Evolutionary conservation across 176 grass and related monocot species (phyloP).

Genomic region (Oryza australiensis): DNA sequence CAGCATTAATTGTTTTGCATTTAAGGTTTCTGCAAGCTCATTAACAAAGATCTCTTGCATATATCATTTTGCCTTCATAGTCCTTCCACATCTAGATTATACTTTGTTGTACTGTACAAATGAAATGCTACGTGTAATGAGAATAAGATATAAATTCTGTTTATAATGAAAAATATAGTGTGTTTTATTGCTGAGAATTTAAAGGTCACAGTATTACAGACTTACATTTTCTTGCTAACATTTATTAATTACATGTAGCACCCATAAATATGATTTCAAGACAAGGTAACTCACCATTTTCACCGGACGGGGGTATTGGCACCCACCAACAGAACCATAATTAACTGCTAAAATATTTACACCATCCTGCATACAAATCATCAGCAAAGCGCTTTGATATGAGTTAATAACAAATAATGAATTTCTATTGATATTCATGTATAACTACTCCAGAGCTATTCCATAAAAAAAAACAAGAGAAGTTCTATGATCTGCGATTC

Average conservation of each 20-base stretch:
- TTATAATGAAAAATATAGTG: not conserved
- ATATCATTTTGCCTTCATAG: not conserved
- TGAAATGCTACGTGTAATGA: conserved; percentile 11
- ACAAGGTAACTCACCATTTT: conserved; percentile 64
- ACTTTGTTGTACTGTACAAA: not conserved
- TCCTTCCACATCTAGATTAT: not conserved
- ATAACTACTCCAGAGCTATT: not conserved
- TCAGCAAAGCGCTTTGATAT: conserved; percentile 15
- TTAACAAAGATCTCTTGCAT: not conserved
- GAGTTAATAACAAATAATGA: conserved; percentile 9
- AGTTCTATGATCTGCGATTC: not conserved
- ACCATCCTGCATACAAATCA: conserved; percentile 67
- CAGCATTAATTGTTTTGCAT: not conserved
- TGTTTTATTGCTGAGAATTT: not conserved
- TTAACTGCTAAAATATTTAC: conserved; percentile 89
- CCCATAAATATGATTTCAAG: conserved; percentile 22
- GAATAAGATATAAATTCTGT: not conserved
- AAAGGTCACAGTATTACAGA: not conserved
- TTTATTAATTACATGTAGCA: not conserved
- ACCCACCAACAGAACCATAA: conserved; percentile 91
- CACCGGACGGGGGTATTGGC: conserved; percentile 67
- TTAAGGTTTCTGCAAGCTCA: not conserved
- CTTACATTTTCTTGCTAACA: not conserved
- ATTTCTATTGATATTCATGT: conserved; percentile 11
- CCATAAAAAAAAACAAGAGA: not conserved